Base-by-base conservation (phyloP, 129 eudicot genomes). In the Centaurea solstitialis region DNA sequence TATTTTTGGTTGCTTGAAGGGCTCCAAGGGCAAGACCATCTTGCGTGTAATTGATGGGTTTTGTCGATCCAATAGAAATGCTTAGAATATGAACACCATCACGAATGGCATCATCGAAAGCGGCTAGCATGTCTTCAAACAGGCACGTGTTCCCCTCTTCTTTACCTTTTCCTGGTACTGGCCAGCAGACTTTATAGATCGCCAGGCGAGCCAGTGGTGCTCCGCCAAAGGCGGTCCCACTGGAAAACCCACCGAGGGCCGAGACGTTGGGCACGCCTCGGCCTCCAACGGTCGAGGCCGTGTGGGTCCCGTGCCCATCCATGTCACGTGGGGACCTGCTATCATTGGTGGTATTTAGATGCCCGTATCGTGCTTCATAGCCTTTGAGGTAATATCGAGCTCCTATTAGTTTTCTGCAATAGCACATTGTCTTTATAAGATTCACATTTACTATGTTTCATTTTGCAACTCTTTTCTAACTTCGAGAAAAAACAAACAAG, bases 221-320 rank as follows among this genome's bases (percentile, higher is more conserved):
- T 9, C 99, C 99, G 0, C 99, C 99, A 35, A 91, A 87, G 77
- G 98, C 97, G 3, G 98, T 96, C 68, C 99, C 99, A 22, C 41
- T 20, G 59, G 91, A 94, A 53, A 91, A 89, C n/a, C 93, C 92
- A 9, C 98, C 98, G 0, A 93, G 80, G 82, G 97, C 91, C 0
- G 93, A 84, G 71, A 53, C 91, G 5, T 86, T 73, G 0, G 79
- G 81, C 28, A 96, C 98, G 30, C 81, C 81, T 10, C 88, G 88
- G 68, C 99, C 99, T 59, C 85, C 98, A 0, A 75, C 96, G 0
- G 98, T 96, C 1, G 99, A 96, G 26, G 98, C 83, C 3, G 99
- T 96, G 88, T 96, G 99, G 71, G 96, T 93, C 84, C 99, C 99
- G 45, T 96, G 99, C 20, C 99, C 99, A 39, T 93, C 97, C 86